A percentile compares a stretch with the other conserved stretches of the same genome.
These are phyloP conservation scores for Trichoderma lentiforme DNA, from an alignment of 2,329 filamentous ascomycete genomes.

Conservation along the genomic window DNA sequence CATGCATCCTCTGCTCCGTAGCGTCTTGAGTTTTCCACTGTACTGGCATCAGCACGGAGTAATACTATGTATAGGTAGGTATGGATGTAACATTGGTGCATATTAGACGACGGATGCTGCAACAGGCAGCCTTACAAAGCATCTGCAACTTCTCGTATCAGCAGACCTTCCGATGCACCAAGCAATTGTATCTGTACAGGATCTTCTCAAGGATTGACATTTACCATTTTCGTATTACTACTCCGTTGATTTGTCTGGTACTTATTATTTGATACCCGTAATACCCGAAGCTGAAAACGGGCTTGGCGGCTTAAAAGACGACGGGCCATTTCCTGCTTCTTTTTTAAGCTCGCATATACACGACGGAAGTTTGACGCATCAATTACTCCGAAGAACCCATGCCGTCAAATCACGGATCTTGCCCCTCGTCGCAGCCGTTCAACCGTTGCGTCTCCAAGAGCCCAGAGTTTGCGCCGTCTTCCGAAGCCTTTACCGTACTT, in stretches of 20 bases:
- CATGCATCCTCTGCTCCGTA: background rate
- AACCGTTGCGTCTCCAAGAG: background rate
- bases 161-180: background rate
- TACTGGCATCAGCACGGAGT: background rate
- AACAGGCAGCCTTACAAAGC: background rate
- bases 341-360: constrained; percentile 6
- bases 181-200: background rate
- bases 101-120: background rate
- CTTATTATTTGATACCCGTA: background rate
- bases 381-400: background rate
- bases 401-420: background rate
- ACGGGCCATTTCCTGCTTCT: background rate
- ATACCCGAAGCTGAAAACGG: constrained; percentile 9
- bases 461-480: background rate
- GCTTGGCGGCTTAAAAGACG: background rate
- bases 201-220: background rate
- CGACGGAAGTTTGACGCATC: constrained; percentile 5
- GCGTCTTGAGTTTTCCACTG: background rate
- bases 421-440: background rate
- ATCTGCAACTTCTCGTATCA: background rate
- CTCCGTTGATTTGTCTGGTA: background rate
- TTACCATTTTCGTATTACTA: background rate
- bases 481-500: background rate
- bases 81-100: background rate
- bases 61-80: background rate